A percentile compares a stretch with the other conserved stretches of the same genome.
Evolutionary conservation across 768 basidiomycete species (phyloP).

Genomic region (Mrakia gelida): DNA sequence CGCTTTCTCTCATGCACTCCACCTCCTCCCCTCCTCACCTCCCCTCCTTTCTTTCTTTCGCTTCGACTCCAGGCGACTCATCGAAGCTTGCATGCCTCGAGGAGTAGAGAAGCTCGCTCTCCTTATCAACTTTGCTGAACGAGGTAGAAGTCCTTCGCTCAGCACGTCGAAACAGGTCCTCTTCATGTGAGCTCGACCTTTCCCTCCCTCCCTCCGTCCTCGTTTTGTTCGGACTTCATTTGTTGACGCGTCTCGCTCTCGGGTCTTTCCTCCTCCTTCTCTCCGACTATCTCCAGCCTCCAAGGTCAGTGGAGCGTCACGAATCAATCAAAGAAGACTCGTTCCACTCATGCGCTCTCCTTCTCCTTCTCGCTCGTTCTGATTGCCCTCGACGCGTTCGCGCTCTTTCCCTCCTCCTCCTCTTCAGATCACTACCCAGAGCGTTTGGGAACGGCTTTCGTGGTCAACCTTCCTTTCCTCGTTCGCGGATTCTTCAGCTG

Average conservation of each 20-base stretch:
- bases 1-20: background rate
- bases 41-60: background rate
- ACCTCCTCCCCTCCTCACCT: background rate
- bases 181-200: constrained; percentile 10
- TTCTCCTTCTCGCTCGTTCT: background rate
- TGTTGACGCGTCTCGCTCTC: background rate
- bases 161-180: constrained; percentile 18
- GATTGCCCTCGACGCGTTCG: background rate
- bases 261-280: too few relatives aligned
- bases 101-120: constrained; percentile 29
- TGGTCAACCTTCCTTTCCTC: constrained; percentile 30
- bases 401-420: background rate
- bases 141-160: constrained; percentile 18
- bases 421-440: constrained; percentile 27
- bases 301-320: background rate
- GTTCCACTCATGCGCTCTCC: background rate
- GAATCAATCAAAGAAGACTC: background rate
- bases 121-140: constrained; percentile 27
- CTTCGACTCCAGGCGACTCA: background rate
- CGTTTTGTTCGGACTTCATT: background rate
- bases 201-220: background rate
- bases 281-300: background rate
- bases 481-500: constrained; percentile 21
- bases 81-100: constrained; percentile 1
- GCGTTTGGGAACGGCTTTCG: constrained; percentile 21